Evolutionary conservation across 768 basidiomycete species (phyloP), one percentile per base, ranked within the genome.

Genomic region (Amyloporia xantha): DNA sequence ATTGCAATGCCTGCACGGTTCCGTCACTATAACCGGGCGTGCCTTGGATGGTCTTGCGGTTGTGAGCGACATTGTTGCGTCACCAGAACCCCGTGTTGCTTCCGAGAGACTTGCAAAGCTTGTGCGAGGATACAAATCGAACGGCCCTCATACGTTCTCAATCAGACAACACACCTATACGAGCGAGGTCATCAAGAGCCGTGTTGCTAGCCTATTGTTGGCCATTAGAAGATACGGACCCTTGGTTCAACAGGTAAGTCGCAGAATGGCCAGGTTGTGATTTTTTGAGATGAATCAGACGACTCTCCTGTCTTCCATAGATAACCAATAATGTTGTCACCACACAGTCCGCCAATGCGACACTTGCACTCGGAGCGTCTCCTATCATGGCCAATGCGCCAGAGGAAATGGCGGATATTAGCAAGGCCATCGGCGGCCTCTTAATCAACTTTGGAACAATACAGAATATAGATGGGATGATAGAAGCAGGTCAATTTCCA

Each of bases 331-430:
- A 74, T 17, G 92, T 96, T 13, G 91, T 91, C 25, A 79, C 83
- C 17, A 93, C 83, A 17, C 92, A 94, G 68, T 89, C 86, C 4
- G 91, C 92, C 19, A 96, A 95, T 61, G 77, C 86, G 1, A 95
- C 92, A 1, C 74, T 97, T 5, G 90, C 91, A 0, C 59, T 96
- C 3, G 86, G 88, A 15, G 91, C 82, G 12, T 92, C 89, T 51
- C 94, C 94, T 0, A 93, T 97, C 61, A 97, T 97, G 94, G 88
- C 93, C 2, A 84, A 87, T 17, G 81, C 84, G 20, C 75, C 84
- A 0, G 72, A 76, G 50, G 94, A 97, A 62, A 91, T 92, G 75
- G 75, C 78, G 23, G 88, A 94, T 52, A 73, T 97, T 17, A 72
- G 80, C 47, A 69, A 70, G 27, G 75, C 83, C 41, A 76, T 77